Conservation (phyloP, 441 rosid genomes). For the Populus trichocarpa region DNA sequence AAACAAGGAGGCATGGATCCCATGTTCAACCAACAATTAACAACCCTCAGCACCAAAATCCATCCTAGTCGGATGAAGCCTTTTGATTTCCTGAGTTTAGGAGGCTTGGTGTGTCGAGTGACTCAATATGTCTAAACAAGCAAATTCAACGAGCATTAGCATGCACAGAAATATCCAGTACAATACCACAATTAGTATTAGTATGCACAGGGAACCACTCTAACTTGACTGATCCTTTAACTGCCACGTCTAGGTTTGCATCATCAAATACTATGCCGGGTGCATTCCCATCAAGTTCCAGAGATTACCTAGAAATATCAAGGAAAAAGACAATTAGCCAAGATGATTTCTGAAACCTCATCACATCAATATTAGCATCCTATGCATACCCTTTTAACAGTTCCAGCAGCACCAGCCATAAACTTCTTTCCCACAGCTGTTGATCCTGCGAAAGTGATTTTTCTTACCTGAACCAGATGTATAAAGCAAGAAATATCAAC, state of each 20-base stretch:
- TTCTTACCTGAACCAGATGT: constrained; percentile 63
- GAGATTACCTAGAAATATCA: constrained; percentile 33
- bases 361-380: constrained; percentile 7
- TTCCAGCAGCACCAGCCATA: constrained; percentile 94
- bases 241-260: constrained; percentile 91
- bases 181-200: not conserved
- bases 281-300: constrained; percentile 98
- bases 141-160: not conserved
- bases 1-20: not conserved
- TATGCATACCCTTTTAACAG: constrained; percentile 79
- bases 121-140: not conserved
- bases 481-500: constrained; percentile 7
- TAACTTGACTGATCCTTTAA: constrained; percentile 84
- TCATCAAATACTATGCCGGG: constrained; percentile 97
- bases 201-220: constrained; percentile 2
- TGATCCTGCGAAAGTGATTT: constrained; percentile 95
- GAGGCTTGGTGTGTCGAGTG: not conserved
- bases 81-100: no score
- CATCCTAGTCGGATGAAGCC: not conserved
- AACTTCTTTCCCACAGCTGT: constrained; percentile 96
- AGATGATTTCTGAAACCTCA: constrained; percentile 8
- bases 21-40: not conserved
- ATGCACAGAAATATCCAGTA: constrained; percentile 2
- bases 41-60: not conserved
- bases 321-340: constrained; percentile 22